Evolutionary conservation across 2,329 filamentous ascomycete genomes (phyloP), one percentile per base, ranked within the genome.

Genomic region (Botryotinia globosa): DNA sequence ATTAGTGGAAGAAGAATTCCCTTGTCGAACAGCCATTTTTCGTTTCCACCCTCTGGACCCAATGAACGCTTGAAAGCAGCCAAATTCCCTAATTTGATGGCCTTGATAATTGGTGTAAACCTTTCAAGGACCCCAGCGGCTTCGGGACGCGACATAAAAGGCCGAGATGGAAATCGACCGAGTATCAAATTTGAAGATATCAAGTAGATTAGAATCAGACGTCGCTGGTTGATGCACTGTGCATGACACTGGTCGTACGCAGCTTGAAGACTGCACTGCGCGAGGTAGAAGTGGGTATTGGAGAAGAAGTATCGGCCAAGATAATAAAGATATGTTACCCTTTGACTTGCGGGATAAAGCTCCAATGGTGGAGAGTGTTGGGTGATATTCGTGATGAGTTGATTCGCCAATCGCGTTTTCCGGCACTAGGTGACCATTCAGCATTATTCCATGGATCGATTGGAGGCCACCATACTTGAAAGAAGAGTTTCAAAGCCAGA

Each of bases 301-400:
- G 92, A 90, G 81, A 97, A 94, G 79, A 94, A 90, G 82, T 95
- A 98, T 73, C 94, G 91, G 29, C 95, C 95, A 9, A 98, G 90
- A 80, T 97, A 97, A 83, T 97, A 98, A 22, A 98, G 90, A 78
- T 94, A 98, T 5, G 94, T 97, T 68, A 97, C 94, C 66, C 94
- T 89, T 80, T 98, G 93, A 9, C 92, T 88, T 34, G 93, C 93
- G 3, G 94, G 94, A 79, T 97, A 98, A 69, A 93, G 88, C 1
- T 88, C 86, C 20, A 98, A 84, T 0, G 94, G 93, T 1, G 94
- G 94, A 0, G 93, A 94, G 76, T 93, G 92, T 72, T 92, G 90
- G 67, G 90, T 91, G 75, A 98, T 95, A 80, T 96, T 97, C 76
- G 90, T 91, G 80, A 98, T 96, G 78, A 98, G 92, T 81, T 95